Conservation (phyloP, 805 yeast species). For the Kluyveromyces lactis region DNA sequence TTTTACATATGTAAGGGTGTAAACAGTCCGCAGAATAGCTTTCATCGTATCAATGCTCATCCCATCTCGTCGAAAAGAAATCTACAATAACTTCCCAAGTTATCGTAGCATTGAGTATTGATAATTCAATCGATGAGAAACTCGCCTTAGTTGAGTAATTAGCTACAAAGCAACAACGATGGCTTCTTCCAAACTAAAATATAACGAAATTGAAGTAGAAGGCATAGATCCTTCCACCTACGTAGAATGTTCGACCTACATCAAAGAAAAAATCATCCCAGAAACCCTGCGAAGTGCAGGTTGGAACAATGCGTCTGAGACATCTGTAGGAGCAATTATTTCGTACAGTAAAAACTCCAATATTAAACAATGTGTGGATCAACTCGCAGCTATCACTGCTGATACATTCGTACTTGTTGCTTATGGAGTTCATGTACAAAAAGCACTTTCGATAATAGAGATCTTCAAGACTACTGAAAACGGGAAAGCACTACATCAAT, state of each 20-base stretch:
- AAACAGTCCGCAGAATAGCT: no score
- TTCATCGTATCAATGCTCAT: no score
- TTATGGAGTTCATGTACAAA: conserved; percentile 24
- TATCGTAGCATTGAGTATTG: no score
- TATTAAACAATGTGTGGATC: conserved; percentile 15
- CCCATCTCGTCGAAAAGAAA: no score
- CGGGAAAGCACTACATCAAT: conserved; percentile 10
- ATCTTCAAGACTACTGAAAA: conserved; percentile 13
- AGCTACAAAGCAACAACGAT: no score
- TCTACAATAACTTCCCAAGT: no score
- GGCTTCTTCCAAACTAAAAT: neutral
- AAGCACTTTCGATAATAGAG: conserved; percentile 19
- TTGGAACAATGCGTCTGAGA: neutral
- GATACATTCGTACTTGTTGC: conserved; percentile 10
- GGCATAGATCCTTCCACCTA: conserved; percentile 10
- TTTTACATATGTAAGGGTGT: no score
- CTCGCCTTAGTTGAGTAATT: no score
- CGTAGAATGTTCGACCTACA: conserved; percentile 10
- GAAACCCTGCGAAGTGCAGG: neutral
- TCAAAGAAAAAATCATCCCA: conserved; percentile 14
- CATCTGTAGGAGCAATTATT: neutral
- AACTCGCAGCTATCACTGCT: conserved; percentile 5
- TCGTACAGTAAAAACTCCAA: conserved; percentile 18
- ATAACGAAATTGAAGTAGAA: conserved; percentile 8
- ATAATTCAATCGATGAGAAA: no score